phyloP scores from a whole-genome alignment of 2,329 filamentous ascomycete genomes.

The Aspergillus unguis region DNA sequence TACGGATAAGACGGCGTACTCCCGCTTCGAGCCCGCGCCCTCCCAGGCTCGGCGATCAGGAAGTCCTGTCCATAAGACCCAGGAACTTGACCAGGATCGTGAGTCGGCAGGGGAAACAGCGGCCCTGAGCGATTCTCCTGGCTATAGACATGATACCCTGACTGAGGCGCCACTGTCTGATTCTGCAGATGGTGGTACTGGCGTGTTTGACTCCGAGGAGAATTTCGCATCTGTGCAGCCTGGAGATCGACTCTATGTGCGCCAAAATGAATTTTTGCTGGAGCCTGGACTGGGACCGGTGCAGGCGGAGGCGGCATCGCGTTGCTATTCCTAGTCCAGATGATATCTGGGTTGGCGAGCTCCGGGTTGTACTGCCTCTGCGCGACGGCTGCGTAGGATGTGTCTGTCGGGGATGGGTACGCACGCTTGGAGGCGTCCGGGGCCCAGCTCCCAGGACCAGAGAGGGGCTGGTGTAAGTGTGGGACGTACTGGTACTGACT shows the following conservation, averaged over 20 bases:
- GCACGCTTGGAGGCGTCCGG: constrained; percentile 9
- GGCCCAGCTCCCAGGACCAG: constrained; percentile 23
- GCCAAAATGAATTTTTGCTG: constrained; percentile 24
- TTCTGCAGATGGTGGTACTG: not conserved
- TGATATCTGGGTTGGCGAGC: constrained; percentile 6
- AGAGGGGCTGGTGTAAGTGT: constrained; percentile 19
- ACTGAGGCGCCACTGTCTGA: constrained; percentile 12
- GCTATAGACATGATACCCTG: constrained; percentile 20
- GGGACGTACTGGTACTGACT: not conserved
- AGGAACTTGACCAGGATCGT: not conserved
- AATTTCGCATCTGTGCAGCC: constrained; percentile 17
- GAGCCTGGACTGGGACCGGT: constrained; percentile 6
- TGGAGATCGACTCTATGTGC: constrained; percentile 31
- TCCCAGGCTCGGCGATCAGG: not conserved
- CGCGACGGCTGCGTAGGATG: constrained; percentile 15
- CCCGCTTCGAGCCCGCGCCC: not conserved
- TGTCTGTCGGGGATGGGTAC: constrained; percentile 18
- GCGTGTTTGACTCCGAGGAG: not conserved
- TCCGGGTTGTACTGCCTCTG: constrained; percentile 16
- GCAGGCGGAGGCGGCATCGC: not conserved
- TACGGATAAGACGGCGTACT: not conserved
- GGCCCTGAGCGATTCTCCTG: constrained; percentile 30
- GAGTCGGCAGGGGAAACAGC: constrained; percentile 13
- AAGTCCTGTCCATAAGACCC: not conserved
- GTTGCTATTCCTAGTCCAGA: constrained; percentile 12